phyloP scores from a whole-genome alignment of 495 filamentous ascomycete genomes.

The Penicillium robsamsonii region DNA sequence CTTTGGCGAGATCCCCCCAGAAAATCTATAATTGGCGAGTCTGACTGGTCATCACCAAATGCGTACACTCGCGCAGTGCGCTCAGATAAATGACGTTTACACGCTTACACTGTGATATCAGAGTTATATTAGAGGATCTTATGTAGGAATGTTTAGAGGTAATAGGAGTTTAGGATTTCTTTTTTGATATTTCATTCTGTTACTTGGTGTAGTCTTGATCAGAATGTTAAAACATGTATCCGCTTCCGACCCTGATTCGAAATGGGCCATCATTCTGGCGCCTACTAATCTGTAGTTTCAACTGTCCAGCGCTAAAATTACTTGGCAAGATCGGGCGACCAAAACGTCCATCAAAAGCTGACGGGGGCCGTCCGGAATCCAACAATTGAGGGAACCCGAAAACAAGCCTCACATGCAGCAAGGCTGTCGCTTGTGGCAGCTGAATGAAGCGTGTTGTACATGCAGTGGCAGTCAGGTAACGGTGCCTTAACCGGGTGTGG shows the following conservation, averaged over 20 bases:
- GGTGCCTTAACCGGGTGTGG: conserved; percentile 9
- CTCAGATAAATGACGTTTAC: conserved; percentile 5
- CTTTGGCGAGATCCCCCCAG: not conserved
- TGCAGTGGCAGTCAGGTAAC: conserved; percentile 20
- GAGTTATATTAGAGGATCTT: not conserved
- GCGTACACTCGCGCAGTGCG: not conserved
- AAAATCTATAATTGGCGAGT: not conserved
- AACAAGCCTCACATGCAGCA: conserved; percentile 9
- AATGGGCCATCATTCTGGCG: not conserved
- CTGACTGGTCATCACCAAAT: not conserved
- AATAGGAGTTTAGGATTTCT: not conserved
- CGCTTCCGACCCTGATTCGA: not conserved
- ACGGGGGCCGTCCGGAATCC: not conserved
- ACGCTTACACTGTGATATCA: not conserved
- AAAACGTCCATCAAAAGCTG: not conserved
- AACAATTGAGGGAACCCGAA: not conserved
- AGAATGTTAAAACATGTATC: not conserved
- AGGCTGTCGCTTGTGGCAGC: conserved; percentile 9
- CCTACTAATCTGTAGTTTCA: not conserved
- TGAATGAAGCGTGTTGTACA: conserved; percentile 8
- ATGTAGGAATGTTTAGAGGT: not conserved
- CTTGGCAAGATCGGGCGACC: not conserved
- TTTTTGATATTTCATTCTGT: not conserved
- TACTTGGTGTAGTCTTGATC: too few species aligned
- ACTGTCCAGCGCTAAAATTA: not conserved